Percentiles rank a stretch among this genome's conserved stretches.
phyloP scores from a whole-genome alignment of 352 stramenopile genomes.

The Phytophthora fragariae region DNA sequence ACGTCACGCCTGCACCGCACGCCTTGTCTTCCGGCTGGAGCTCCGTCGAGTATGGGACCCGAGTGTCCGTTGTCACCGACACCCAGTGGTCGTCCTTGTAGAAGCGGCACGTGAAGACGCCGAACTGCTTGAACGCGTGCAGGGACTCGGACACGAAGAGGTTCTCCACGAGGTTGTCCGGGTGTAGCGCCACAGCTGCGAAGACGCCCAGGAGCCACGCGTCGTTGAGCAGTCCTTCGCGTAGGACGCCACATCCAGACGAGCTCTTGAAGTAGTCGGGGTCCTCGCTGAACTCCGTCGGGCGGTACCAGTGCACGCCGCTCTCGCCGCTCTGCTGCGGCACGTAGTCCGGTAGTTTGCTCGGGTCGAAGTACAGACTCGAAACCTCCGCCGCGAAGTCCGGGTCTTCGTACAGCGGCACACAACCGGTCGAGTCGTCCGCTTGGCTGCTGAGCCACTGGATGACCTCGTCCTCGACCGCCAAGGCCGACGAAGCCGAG shows the following conservation, averaged over 20 bases:
- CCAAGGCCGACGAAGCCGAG: constrained; percentile 11
- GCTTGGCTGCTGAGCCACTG: constrained; percentile 41
- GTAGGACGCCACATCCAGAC: constrained; percentile 61
- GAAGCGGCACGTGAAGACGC: constrained; percentile 93
- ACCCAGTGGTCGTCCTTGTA: constrained; percentile 93
- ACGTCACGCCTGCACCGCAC: constrained; percentile 16
- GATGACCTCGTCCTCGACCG: constrained; percentile 60
- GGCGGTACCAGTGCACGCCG: constrained; percentile 59
- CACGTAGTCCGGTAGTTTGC: constrained; percentile 70
- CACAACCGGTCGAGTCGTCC: constrained; percentile 20
- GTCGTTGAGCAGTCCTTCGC: constrained; percentile 76
- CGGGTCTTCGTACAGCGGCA: constrained; percentile 62
- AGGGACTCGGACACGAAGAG: constrained; percentile 90
- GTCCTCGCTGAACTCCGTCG: constrained; percentile 76
- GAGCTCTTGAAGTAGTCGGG: constrained; percentile 89
- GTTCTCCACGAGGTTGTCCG: constrained; percentile 91
- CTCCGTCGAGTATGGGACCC: constrained; percentile 72
- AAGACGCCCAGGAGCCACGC: constrained; percentile 89
- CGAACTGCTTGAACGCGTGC: constrained; percentile 81
- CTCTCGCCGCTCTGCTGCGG: constrained; percentile 19
- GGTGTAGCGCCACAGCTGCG: constrained; percentile 80
- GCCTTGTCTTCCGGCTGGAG: constrained; percentile 52
- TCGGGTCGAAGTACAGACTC: constrained; percentile 66
- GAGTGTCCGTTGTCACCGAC: constrained; percentile 89
- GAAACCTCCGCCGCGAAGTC: constrained; percentile 56